Base-by-base conservation (phyloP, 1,284 basidiomycete genomes). In the Coniophora puteana region DNA sequence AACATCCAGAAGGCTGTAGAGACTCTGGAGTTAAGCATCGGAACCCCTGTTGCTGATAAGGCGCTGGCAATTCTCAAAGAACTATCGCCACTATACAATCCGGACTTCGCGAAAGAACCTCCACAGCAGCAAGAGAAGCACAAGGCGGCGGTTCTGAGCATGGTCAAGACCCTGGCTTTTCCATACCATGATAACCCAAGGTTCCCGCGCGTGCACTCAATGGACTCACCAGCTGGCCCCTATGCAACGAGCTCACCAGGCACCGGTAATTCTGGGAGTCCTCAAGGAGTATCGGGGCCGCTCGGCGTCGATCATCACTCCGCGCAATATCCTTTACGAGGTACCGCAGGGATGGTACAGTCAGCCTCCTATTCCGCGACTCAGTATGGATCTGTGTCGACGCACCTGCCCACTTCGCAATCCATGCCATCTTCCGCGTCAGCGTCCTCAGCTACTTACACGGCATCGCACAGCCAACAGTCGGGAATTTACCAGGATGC, bases 111-210 rank as follows among this genome's bases (percentile, higher is more conserved):
- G 5, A 61, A 62, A 20, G 62, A 69, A 46, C 61, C 54, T 28
- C 54, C 63, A 8, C 73, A 77, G 46, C 66, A 71, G 20, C 69
- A 81, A 33, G 79, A 81, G 49, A 76, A 72, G 53, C 72, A 75
- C 56, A 79, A 80, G 48, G 66, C 67, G 16, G 66, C 71, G 42
- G 76, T 87, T 21, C 63, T 89, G 26, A 67, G 76, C 39, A 67
- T 76, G 20, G 85, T 89, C 35, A 74, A 80, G 46, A 82, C 78
- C 42, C 74, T 89, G 18, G 83, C 83, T 27, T 88, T 89, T 61
- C 85, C 86, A 11, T 88, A 85, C 56, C 79, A 88, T 51, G 82
- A 86, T 58, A 77, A 78, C 41, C 74, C 76, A 46, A 74, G 52
- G 40, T 62, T 71, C 54, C 71, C 69, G 41, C 66, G 71, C 39